phyloP scores from a whole-genome alignment of 2,329 filamentous ascomycete species.

The Penicillium sp. region DNA sequence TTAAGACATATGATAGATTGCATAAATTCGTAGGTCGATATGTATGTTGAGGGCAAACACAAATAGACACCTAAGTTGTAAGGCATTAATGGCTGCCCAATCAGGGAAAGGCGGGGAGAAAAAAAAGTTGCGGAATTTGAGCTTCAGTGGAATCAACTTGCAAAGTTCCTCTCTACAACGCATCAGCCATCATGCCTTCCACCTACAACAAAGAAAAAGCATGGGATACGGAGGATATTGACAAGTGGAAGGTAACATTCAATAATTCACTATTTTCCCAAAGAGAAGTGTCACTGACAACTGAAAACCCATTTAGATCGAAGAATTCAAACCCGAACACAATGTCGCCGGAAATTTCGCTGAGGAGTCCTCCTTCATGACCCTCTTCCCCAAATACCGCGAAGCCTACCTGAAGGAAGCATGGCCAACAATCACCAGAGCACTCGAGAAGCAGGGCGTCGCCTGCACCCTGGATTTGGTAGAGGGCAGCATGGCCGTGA shows the following conservation, averaged over 20 bases:
- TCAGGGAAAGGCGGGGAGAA: conserved; percentile 23
- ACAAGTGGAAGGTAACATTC: conserved; percentile 81
- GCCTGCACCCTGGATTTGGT: conserved; percentile 91
- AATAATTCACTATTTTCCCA: background rate
- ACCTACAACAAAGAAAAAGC: conserved; percentile 88
- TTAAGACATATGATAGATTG: background rate
- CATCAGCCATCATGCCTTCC: conserved; percentile 67
- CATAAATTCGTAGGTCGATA: background rate
- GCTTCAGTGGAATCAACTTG: conserved; percentile 16
- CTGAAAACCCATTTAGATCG: conserved; percentile 55
- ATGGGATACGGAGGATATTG: conserved; percentile 95
- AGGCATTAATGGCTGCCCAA: conserved; percentile 9
- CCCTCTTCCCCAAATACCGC: conserved; percentile 91
- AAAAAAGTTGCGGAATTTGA: conserved; percentile 30
- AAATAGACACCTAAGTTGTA: background rate
- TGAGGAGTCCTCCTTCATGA: conserved; percentile 86
- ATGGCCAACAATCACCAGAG: conserved; percentile 87
- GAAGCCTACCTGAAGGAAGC: conserved; percentile 90
- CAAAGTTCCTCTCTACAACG: conserved; percentile 6
- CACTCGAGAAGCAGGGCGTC: conserved; percentile 83
- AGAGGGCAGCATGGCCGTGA: conserved; percentile 94
- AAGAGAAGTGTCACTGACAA: conserved; percentile 4
- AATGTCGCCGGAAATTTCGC: conserved; percentile 83
- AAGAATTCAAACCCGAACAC: conserved; percentile 81
- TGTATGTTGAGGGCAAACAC: background rate